Percentiles rank a stretch among this genome's conserved stretches.
These are phyloP conservation scores for Sideroxylon spinosum DNA, from an alignment of 179 eudicot genomes.

Conservation along the genomic window DNA sequence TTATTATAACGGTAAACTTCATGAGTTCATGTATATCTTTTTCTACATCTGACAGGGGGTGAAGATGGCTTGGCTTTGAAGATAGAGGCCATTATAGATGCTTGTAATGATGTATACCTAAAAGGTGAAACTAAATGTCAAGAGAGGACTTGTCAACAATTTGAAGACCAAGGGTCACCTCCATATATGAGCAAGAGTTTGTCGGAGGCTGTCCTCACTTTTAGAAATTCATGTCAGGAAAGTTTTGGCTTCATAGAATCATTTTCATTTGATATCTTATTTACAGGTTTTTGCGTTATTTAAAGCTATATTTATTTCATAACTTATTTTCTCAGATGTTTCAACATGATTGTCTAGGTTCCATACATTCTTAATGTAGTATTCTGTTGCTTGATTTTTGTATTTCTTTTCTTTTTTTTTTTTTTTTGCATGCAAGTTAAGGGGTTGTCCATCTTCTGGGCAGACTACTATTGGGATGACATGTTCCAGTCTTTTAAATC, in stretches of 20 bases:
- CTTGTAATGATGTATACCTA: slow-evolving; percentile 30
- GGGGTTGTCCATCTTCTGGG: not conserved
- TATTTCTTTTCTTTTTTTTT: too few relatives aligned
- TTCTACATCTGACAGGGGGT: slow-evolving; percentile 30
- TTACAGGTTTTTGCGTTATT: too few relatives aligned
- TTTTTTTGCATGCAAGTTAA: not conserved
- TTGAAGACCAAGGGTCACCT: slow-evolving; percentile 24
- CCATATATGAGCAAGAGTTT: slow-evolving; percentile 33
- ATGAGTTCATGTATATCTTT: not conserved
- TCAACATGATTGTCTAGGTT: not conserved
- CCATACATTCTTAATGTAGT: not conserved
- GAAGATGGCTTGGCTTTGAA: slow-evolving; percentile 42
- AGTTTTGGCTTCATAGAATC: slow-evolving; percentile 10
- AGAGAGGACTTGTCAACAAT: slow-evolving; percentile 24
- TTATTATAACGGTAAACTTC: not conserved
- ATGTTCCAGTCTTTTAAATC: not conserved
- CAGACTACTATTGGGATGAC: not conserved
- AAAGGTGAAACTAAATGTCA: slow-evolving; percentile 22
- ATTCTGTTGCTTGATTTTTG: not conserved
- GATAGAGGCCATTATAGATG: slow-evolving; percentile 40
- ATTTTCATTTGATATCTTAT: not conserved
- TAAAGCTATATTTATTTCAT: too few relatives aligned
- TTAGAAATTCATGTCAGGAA: slow-evolving; percentile 47
- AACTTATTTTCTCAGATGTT: not conserved
- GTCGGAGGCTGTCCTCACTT: slow-evolving; percentile 42